phyloP scores from a whole-genome alignment of 2,329 filamentous ascomycete genomes.

The Herpotrichia juniperi region DNA sequence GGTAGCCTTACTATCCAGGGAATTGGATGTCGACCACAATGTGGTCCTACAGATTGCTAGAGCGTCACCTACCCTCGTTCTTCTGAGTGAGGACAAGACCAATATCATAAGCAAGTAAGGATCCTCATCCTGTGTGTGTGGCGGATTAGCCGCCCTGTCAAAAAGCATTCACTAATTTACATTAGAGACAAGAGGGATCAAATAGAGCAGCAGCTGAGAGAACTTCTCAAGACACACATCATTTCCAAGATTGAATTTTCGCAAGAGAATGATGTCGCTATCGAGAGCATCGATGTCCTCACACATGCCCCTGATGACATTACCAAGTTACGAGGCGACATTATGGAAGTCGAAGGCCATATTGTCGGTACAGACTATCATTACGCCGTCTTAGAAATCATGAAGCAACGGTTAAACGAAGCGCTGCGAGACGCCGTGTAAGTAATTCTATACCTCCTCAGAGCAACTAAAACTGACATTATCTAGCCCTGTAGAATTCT shows the following conservation, averaged over 20 bases:
- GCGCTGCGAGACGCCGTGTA: neutral
- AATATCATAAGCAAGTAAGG: slow-evolving; percentile 30
- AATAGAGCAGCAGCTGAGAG: slow-evolving; percentile 17
- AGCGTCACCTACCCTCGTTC: slow-evolving; percentile 18
- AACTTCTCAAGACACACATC: slow-evolving; percentile 11
- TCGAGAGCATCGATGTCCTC: slow-evolving; percentile 27
- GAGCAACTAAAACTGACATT: slow-evolving; percentile 1
- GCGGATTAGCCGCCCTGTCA: neutral
- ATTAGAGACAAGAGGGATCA: slow-evolving; percentile 18
- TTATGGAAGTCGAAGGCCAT: slow-evolving; percentile 22
- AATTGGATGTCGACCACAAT: slow-evolving; percentile 28
- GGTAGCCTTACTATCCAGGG: slow-evolving; percentile 18
- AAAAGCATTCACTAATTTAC: neutral
- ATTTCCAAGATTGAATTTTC: slow-evolving; percentile 25
- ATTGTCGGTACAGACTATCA: slow-evolving; percentile 25
- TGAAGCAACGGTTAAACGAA: neutral
- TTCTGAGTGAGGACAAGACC: slow-evolving; percentile 30
- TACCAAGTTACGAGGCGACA: slow-evolving; percentile 10
- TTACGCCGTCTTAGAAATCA: neutral
- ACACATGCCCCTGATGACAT: slow-evolving; percentile 11
- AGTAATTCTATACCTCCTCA: neutral
- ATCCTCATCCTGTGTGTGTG: neutral
- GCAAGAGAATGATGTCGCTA: slow-evolving; percentile 25
- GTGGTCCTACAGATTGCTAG: slow-evolving; percentile 27
- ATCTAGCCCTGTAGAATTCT: slow-evolving; percentile 20